A percentile compares a stretch with the other conserved stretches of the same genome.
Conservation (phyloP, 2,329 filamentous ascomycete species). For the Epicoccum sorghinum region DNA sequence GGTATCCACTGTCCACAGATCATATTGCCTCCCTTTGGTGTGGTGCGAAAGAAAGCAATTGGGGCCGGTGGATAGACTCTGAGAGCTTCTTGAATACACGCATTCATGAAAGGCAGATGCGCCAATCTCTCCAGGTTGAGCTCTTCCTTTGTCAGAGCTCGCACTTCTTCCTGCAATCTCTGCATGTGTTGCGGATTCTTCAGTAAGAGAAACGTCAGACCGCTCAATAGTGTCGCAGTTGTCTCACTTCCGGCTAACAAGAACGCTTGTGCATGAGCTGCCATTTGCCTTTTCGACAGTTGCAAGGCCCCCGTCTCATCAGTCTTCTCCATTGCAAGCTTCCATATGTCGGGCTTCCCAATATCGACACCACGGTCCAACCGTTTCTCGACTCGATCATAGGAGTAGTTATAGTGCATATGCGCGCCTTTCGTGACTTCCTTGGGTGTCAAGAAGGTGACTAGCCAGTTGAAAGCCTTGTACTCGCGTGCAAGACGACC, state of each 20-base stretch:
- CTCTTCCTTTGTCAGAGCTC: neutral
- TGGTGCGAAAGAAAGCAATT: too few relatives aligned
- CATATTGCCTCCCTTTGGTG: too few relatives aligned
- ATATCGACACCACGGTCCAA: neutral
- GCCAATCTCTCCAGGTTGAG: neutral
- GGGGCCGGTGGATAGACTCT: neutral
- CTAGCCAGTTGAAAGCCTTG: neutral
- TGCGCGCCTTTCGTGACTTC: too few relatives aligned
- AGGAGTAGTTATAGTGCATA: neutral
- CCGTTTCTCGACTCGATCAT: neutral
- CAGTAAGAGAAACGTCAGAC: slow-evolving; percentile 46
- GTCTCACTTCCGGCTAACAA: slow-evolving; percentile 56
- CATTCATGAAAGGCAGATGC: neutral
- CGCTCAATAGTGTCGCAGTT: slow-evolving; percentile 50
- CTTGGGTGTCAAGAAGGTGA: neutral
- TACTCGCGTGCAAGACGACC: neutral
- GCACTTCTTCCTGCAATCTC: slow-evolving; percentile 4
- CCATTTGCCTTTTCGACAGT: slow-evolving; percentile 42
- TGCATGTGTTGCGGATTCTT: slow-evolving; percentile 34
- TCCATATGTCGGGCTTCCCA: neutral
- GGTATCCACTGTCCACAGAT: too few relatives aligned
- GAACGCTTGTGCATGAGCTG: slow-evolving; percentile 45
- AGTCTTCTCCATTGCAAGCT: neutral
- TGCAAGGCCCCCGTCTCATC: slow-evolving; percentile 27
- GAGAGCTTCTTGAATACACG: neutral